A percentile compares a stretch with the other conserved stretches of the same genome.
phyloP scores from a whole-genome alignment of 2,329 filamentous ascomycete genomes.

The Monosporascus sp. region DNA sequence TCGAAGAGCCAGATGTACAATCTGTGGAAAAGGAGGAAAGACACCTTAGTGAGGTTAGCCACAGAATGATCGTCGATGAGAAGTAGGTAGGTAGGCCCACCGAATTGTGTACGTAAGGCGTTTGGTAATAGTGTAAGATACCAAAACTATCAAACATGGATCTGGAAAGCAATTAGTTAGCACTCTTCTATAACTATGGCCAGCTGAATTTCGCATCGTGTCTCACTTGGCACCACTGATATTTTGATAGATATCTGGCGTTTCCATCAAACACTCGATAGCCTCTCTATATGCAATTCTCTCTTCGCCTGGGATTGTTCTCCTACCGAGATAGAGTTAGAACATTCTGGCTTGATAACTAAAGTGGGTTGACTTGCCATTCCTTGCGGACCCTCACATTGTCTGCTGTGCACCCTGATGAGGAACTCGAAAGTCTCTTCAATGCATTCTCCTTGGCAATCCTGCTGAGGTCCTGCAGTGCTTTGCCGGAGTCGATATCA shows the following conservation, averaged over 20 bases:
- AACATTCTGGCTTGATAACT: neutral
- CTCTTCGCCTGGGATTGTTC: constrained; percentile 19
- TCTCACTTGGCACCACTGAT: constrained; percentile 21
- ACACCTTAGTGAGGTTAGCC: constrained; percentile 15
- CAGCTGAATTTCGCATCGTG: neutral
- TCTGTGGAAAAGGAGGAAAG: constrained; percentile 33
- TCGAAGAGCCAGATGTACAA: constrained; percentile 31
- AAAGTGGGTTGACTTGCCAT: constrained; percentile 15
- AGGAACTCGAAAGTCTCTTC: constrained; percentile 14
- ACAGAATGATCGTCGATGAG: no score
- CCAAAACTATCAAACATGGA: constrained; percentile 26
- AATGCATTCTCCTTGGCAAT: constrained; percentile 19
- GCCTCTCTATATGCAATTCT: constrained; percentile 21
- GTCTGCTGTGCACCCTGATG: constrained; percentile 20
- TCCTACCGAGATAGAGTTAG: constrained; percentile 13
- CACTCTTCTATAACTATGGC: neutral
- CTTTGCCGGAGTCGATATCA: constrained; percentile 24
- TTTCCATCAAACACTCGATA: constrained; percentile 23
- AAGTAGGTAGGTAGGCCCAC: constrained; percentile 9
- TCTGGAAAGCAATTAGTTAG: constrained; percentile 3
- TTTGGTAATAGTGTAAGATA: constrained; percentile 22
- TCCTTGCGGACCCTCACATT: constrained; percentile 25
- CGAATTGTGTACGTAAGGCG: constrained; percentile 25
- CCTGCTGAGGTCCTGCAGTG: constrained; percentile 17
- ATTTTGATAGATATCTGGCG: constrained; percentile 20